Base-by-base conservation (phyloP, 441 rosid genomes). In the Flueggea neowawraea region DNA sequence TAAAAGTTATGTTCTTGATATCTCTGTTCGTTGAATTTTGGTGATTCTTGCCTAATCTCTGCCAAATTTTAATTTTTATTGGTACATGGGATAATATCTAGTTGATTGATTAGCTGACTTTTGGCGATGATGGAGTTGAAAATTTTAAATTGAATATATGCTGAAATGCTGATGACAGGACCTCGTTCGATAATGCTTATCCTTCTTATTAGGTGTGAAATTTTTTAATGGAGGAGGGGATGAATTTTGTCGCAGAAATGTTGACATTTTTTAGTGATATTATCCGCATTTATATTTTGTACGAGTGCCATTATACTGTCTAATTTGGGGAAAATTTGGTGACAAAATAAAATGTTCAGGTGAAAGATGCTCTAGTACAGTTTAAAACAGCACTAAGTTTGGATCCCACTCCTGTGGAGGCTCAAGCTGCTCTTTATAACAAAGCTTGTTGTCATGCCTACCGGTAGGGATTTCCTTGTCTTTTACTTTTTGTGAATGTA, bases 401-500 rank as follows among this genome's bases (percentile, higher is more conserved):
- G 69, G 73, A 89, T 74, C 96, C 97, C 64, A 83, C 78, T 44
- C 82, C 88, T 48, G 45, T 69, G 12, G 99, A 89, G 78, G 82
- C 96, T 67, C 99, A 91, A 75, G 96, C 97, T 73, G 96, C 97
- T 36, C 84, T 84, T 52, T 91, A 87, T 71, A 89, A 91, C 79
- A 94, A 94, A 80, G 97, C 97, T 43, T 89, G 96, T 68, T 89
- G 99, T 75, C 94, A 84, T 80, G 94, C 94, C 63, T 94, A 81
- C 80, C 68, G 79, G 96, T 89, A 78, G 52, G 70, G 54, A 69
- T 45, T 70, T 52, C 15, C n/a, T 53, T 16, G 41, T 50, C 0
- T 5, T 17, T 44, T 54, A 13, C 41, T 12, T 10, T 53, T 65
- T 65, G 9, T 36, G 41, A 36, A 36, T 36, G 41, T 36, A 36